Evolutionary conservation across 2,329 filamentous ascomycete genomes (phyloP).

Genomic region (Aspergillus nomiae): DNA sequence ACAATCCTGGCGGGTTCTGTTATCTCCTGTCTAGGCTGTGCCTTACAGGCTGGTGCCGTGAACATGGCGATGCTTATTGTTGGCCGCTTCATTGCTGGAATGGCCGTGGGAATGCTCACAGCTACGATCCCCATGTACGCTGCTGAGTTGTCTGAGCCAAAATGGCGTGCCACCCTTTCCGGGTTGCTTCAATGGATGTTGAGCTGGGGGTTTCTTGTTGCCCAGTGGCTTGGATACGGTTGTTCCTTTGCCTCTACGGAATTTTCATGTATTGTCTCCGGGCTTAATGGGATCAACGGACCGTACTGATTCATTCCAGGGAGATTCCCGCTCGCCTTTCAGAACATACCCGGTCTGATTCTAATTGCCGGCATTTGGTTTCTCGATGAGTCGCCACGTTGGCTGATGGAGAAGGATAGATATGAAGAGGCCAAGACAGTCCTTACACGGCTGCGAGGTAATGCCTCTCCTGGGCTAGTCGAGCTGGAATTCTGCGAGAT

Average conservation of each 20-base stretch:
- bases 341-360: conserved; percentile 41
- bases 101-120: conserved; percentile 29
- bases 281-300: too few relatives aligned
- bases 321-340: conserved; percentile 44
- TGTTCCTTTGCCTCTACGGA: conserved; percentile 25
- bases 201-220: conserved; percentile 40
- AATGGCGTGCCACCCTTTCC: conserved; percentile 32
- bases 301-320: not conserved
- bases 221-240: conserved; percentile 43
- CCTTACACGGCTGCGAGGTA: conserved; percentile 21
- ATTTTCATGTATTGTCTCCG: conserved; percentile 15
- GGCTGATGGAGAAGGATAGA: conserved; percentile 28
- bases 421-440: conserved; percentile 22
- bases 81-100: conserved; percentile 32
- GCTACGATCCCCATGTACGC: conserved; percentile 33
- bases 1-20: not conserved
- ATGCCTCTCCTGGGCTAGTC: conserved; percentile 24
- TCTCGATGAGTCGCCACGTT: conserved; percentile 32
- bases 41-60: conserved; percentile 29
- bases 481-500: conserved; percentile 46
- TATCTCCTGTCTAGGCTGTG: conserved; percentile 11
- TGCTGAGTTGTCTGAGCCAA: conserved; percentile 35
- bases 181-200: conserved; percentile 39
- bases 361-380: conserved; percentile 33
- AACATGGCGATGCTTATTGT: conserved; percentile 31